A percentile compares a stretch with the other conserved stretches of the same genome.
Conservation (phyloP, 306 rosid species). For the Vicia villosa region DNA sequence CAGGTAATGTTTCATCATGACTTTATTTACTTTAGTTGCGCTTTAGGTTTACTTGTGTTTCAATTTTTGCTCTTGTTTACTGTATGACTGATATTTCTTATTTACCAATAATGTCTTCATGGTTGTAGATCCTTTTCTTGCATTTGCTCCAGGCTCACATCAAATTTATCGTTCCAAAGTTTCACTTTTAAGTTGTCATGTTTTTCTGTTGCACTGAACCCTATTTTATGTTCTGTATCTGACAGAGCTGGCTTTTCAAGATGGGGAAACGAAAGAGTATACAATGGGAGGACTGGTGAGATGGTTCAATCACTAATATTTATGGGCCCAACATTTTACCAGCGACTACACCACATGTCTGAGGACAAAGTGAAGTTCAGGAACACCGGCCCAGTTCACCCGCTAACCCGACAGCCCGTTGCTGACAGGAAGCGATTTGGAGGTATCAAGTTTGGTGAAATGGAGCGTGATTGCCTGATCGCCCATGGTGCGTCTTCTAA, state of each 20-base stretch:
- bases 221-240: slow-evolving; percentile 25
- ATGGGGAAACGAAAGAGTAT: slow-evolving; percentile 94
- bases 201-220: neutral
- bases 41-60: slow-evolving; percentile 23
- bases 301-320: slow-evolving; percentile 83
- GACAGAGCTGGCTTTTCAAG: slow-evolving; percentile 85
- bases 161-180: neutral
- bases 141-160: slow-evolving; percentile 18
- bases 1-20: slow-evolving; percentile 51
- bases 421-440: slow-evolving; percentile 96
- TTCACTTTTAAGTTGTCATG: neutral
- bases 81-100: slow-evolving; percentile 12
- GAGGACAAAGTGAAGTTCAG: slow-evolving; percentile 95
- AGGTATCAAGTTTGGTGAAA: slow-evolving; percentile 95
- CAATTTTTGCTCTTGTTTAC: slow-evolving; percentile 23
- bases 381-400: slow-evolving; percentile 98
- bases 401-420: slow-evolving; percentile 96
- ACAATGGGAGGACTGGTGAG: slow-evolving; percentile 90
- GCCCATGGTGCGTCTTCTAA: slow-evolving; percentile 98
- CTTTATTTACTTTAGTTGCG: slow-evolving; percentile 10
- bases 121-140: slow-evolving; percentile 23
- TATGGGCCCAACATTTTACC: slow-evolving; percentile 98
- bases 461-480: slow-evolving; percentile 96
- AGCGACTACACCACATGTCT: slow-evolving; percentile 91
- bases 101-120: slow-evolving; percentile 22